phyloP scores from a whole-genome alignment of 148 eudicot species.

The Salicornia ramosissima region DNA sequence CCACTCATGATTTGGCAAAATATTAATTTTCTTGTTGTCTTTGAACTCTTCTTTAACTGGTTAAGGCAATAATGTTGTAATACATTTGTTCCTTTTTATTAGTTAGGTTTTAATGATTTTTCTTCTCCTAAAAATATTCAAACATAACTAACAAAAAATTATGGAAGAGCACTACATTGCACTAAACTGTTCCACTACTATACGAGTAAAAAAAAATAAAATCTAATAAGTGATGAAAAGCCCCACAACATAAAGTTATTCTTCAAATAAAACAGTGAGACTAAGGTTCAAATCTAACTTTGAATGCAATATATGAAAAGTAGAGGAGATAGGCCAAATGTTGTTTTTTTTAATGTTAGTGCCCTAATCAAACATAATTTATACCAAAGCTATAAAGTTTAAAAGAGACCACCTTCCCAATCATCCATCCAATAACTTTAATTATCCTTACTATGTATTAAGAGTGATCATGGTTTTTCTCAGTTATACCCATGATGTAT shows the following conservation, averaged over 20 bases:
- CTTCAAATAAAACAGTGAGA: slow-evolving; percentile 13
- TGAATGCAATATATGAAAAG: slow-evolving; percentile 8
- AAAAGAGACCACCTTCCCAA: slow-evolving; percentile 35
- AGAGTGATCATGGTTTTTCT: not conserved
- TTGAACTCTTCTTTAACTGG: too few relatives aligned
- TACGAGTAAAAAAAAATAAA: too few relatives aligned
- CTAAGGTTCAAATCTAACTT: slow-evolving; percentile 25
- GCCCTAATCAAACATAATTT: slow-evolving; percentile 21
- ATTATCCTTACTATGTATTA: slow-evolving; percentile 24
- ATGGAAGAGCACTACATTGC: too few relatives aligned
- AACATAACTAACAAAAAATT: too few relatives aligned
- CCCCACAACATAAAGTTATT: slow-evolving; percentile 33
- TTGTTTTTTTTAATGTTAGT: slow-evolving; percentile 23
- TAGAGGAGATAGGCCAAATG: slow-evolving; percentile 20
- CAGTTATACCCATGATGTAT: too few relatives aligned
- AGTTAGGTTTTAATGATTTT: too few relatives aligned
- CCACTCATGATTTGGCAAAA: too few relatives aligned
- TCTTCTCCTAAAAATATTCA: too few relatives aligned
- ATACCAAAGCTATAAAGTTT: slow-evolving; percentile 30
- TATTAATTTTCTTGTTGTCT: too few relatives aligned
- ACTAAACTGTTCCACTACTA: too few relatives aligned
- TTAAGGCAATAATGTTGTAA: too few relatives aligned
- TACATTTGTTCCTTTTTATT: too few relatives aligned
- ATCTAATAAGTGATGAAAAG: not conserved
- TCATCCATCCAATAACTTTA: slow-evolving; percentile 19